Percentiles rank a stretch among this genome's conserved stretches.
Conservation (phyloP, 2,329 filamentous ascomycete species). For the Alternaria brassicae region DNA sequence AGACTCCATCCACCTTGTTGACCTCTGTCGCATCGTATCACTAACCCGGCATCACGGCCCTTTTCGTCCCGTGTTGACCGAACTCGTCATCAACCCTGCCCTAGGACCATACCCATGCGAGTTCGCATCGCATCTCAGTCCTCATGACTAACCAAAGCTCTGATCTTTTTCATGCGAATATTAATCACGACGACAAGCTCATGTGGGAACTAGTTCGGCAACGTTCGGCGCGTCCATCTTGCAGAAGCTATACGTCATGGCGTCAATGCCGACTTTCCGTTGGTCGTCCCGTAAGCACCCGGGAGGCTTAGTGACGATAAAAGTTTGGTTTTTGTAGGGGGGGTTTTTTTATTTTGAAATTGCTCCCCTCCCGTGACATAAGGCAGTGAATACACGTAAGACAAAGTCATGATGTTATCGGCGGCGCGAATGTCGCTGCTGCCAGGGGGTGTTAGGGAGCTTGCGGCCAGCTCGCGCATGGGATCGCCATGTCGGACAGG, state of each 20-base stretch:
- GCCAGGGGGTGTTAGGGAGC: constrained; percentile 28
- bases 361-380: too few species aligned
- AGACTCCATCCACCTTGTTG: neutral
- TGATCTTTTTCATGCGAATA: too few species aligned
- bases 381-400: too few species aligned
- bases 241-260: constrained; percentile 29
- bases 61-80: neutral
- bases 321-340: neutral
- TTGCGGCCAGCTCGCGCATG: constrained; percentile 18
- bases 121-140: too few species aligned
- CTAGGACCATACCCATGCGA: neutral
- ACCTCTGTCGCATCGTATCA: neutral
- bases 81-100: neutral
- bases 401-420: constrained; percentile 8
- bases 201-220: neutral
- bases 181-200: neutral
- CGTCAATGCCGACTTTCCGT: constrained; percentile 9
- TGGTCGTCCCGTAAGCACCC: constrained; percentile 24
- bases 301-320: constrained; percentile 16
- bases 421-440: constrained; percentile 24
- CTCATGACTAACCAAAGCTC: too few species aligned
- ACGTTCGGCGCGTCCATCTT: constrained; percentile 19
- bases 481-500: neutral
- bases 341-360: too few species aligned
- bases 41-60: neutral